Conservation (phyloP, 306 rosid species). For the Medicago ruthenica region DNA sequence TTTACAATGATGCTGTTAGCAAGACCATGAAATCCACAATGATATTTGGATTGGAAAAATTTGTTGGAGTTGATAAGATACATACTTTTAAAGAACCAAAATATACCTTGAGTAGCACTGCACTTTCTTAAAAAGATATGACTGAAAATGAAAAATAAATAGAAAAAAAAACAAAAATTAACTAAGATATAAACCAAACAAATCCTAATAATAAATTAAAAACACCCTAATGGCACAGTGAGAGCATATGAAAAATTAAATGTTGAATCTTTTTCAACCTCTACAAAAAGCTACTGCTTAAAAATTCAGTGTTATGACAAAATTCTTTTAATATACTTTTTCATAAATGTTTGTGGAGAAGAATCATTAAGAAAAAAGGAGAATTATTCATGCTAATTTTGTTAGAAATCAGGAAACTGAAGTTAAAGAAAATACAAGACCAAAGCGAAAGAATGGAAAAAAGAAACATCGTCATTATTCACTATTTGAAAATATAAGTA, state of each 20-base stretch:
- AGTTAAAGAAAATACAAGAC: conserved; percentile 1
- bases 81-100: too few relatives aligned
- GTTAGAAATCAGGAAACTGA: conserved; percentile 19
- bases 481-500: conserved; percentile 1
- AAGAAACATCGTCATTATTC: conserved; percentile 14
- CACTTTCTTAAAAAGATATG: too few relatives aligned
- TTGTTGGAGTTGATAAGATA: too few relatives aligned
- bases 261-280: background rate
- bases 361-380: conserved; percentile 11
- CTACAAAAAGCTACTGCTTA: background rate
- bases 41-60: too few relatives aligned
- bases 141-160: too few relatives aligned
- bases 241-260: background rate
- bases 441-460: background rate
- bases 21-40: too few relatives aligned
- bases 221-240: background rate
- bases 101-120: too few relatives aligned
- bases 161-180: too few relatives aligned
- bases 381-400: conserved; percentile 19
- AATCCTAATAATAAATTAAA: too few relatives aligned
- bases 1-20: too few relatives aligned
- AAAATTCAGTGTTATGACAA: background rate
- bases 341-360: conserved; percentile 7
- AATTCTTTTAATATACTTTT: background rate
- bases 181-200: too few relatives aligned